Conservation (phyloP, 176 grass and related monocot genomes). For the barley (Hordeum vulgare) region DNA sequence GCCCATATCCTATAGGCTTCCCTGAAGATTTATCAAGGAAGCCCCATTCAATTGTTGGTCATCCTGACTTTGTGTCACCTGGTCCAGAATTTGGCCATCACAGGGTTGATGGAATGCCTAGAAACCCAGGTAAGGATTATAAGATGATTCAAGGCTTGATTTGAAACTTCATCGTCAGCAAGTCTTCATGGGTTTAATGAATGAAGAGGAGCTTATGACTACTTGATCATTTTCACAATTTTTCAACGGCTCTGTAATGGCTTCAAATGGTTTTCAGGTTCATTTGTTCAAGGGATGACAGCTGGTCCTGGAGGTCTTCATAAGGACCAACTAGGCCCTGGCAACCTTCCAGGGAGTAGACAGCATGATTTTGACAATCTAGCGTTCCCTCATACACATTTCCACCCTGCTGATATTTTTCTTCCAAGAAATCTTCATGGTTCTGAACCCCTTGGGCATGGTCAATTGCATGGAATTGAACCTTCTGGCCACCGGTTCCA, state of each 20-base stretch:
- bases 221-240: conserved; percentile 12
- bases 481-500: conserved; percentile 26
- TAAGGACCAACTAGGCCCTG: conserved; percentile 41
- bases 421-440: conserved; percentile 7
- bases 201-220: conserved; percentile 16
- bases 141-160: conserved; percentile 18
- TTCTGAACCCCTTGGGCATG: conserved; percentile 19
- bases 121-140: conserved; percentile 49
- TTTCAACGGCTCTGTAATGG: neutral
- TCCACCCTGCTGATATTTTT: conserved; percentile 41
- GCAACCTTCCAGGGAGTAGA: conserved; percentile 26
- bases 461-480: conserved; percentile 29
- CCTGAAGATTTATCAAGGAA: conserved; percentile 53
- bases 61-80: conserved; percentile 38
- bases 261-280: conserved; percentile 30
- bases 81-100: conserved; percentile 46
- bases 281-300: conserved; percentile 43
- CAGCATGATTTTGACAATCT: conserved; percentile 38
- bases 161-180: conserved; percentile 6
- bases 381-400: conserved; percentile 28
- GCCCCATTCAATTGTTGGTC: conserved; percentile 12
- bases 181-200: conserved; percentile 15
- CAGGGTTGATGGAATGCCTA: conserved; percentile 50
- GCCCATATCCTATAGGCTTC: conserved; percentile 36
- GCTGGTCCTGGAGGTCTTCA: conserved; percentile 22